These are phyloP conservation scores for Ophiocordyceps polyrhachis-furcata DNA, from an alignment of 2,329 filamentous ascomycete genomes.

Conservation along the genomic window DNA sequence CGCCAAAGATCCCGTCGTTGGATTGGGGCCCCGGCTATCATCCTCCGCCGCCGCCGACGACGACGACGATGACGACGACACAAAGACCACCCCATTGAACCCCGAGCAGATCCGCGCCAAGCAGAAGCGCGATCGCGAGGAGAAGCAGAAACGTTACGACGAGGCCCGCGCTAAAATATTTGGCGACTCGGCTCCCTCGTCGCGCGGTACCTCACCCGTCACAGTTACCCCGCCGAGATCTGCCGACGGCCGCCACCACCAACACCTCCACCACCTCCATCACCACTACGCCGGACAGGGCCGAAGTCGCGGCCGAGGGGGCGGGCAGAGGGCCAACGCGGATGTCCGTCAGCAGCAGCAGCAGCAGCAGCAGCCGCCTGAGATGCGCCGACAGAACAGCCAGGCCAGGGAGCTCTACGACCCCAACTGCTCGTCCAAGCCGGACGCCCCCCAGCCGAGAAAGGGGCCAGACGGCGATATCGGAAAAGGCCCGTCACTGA, in stretches of 20 bases:
- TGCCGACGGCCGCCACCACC: conserved; percentile 11
- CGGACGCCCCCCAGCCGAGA: conserved; percentile 30
- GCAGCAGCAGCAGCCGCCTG: conserved; percentile 2
- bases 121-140: conserved; percentile 63
- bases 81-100: conserved; percentile 42
- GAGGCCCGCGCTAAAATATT: conserved; percentile 79
- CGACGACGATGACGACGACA: conserved; percentile 16
- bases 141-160: conserved; percentile 80
- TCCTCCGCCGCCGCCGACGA: background rate
- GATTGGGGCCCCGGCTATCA: conserved; percentile 27
- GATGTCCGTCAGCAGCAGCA: conserved; percentile 4
- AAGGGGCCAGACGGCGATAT: conserved; percentile 19
- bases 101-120: conserved; percentile 62
- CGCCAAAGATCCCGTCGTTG: conserved; percentile 35
- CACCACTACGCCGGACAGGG: conserved; percentile 17
- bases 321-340: conserved; percentile 9
- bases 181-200: conserved; percentile 37
- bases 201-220: conserved; percentile 43
- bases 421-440: conserved; percentile 49
- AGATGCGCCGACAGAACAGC: conserved; percentile 8
- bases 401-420: conserved; percentile 52
- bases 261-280: conserved; percentile 3
- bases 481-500: conserved; percentile 20
- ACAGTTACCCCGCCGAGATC: conserved; percentile 36
- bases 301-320: conserved; percentile 26